These are phyloP conservation scores for Colletotrichum sp. DNA, from an alignment of 2,329 filamentous ascomycete species.

Conservation along the genomic window DNA sequence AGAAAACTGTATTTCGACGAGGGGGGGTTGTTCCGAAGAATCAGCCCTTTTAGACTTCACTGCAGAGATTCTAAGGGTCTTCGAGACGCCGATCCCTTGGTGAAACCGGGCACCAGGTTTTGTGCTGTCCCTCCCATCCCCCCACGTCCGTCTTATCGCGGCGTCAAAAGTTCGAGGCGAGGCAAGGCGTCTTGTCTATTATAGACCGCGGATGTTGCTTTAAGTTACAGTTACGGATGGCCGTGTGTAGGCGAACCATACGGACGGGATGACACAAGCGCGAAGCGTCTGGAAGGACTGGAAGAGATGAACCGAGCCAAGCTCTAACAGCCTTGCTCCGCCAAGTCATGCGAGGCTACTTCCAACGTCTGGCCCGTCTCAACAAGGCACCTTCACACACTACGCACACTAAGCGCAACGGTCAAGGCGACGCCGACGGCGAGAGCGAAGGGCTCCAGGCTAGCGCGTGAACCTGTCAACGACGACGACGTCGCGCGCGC, in stretches of 20 bases:
- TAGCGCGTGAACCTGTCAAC: not conserved
- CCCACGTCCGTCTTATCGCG: not conserved
- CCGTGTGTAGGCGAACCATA: not conserved
- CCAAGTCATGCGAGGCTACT: not conserved
- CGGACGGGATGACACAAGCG: not conserved
- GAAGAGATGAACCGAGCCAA: not conserved
- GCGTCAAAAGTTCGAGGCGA: not conserved
- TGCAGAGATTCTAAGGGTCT: not conserved
- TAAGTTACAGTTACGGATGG: not conserved
- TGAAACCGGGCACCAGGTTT: not conserved
- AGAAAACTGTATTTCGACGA: not conserved
- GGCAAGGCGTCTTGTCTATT: not conserved
- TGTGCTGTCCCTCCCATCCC: not conserved
- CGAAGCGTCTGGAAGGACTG: not conserved
- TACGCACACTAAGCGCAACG: not conserved
- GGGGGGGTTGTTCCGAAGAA: not conserved
- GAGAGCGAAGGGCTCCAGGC: not conserved
- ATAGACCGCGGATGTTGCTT: not conserved
- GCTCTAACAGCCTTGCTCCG: not conserved
- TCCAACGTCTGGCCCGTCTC: not conserved
- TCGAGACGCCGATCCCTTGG: not conserved
- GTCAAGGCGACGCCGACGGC: not conserved
- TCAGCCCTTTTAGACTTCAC: not conserved
- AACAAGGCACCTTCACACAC: not conserved
- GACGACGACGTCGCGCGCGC: not conserved